Evolutionary conservation across 495 filamentous ascomycete genomes (phyloP), one percentile per base, ranked within the genome.

Genomic region (Aspergillus diversus): DNA sequence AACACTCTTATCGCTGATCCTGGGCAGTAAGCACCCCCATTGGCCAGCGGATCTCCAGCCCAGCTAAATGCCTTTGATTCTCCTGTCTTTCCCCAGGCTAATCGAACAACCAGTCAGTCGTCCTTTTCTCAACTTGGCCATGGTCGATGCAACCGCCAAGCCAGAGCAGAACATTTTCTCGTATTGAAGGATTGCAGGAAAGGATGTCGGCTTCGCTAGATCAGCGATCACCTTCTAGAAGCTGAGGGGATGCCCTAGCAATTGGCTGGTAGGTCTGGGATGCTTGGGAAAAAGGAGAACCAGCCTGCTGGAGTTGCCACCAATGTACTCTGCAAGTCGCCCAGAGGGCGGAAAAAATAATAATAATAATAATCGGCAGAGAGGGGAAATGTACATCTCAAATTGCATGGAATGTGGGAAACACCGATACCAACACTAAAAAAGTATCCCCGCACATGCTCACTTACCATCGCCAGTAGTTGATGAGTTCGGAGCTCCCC

Each of bases 1-100:
- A 66, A 66, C 61, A 55, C 46, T 67, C 61, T 67, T 67, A 67
- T 67, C 65, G 57, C 42, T 46, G 57, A 50, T 55, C 63, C 37
- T 37, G 37, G 47, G 34, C 8, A 43, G 8, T 33, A 49, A 16
- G 33, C 15, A 12, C 5, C 34, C 31, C 31, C 27, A 55, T 61
- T 55, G 59, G 59, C 42, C 59, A 39, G 27, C 47, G 5, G 15
- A 17, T 49, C 47, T 21, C 11, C 33, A 37, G 33, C 33, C 31
- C 2, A 17, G 35, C 31, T 15, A 27, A 53, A 6, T 21, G 21
- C 50, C 50, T 1, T n/a, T 9, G 39, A 11, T 43, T 27, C 21
- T 27, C 1, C 21, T 27, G 21, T 27, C 21, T 27, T 27, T 27
- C 21, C 21, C 21, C 21, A 27, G 21, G 21, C 21, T 27, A 2